Evolutionary conservation across 2,329 filamentous ascomycete species (phyloP).

Genomic region (Fusarium succisae): DNA sequence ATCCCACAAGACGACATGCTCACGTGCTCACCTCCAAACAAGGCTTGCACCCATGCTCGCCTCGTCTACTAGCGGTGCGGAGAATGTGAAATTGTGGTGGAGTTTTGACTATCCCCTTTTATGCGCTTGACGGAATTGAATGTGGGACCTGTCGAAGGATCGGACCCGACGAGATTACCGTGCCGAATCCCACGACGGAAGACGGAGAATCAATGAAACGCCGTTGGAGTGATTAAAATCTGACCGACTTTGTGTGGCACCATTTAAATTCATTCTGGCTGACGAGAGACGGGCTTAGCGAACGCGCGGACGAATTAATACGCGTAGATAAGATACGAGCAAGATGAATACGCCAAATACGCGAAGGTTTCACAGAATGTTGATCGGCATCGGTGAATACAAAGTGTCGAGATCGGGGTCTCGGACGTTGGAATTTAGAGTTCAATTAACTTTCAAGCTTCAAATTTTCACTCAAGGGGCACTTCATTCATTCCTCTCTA

Average conservation of each 20-base stretch:
- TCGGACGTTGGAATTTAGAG: not conserved
- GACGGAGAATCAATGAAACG: not conserved
- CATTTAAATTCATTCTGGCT: not conserved
- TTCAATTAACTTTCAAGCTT: conserved; percentile 1
- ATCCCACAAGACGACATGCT: not conserved
- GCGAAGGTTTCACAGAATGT: not conserved
- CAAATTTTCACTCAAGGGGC: not conserved
- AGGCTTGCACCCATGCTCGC: not conserved
- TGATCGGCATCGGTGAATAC: not conserved
- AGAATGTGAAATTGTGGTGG: not conserved
- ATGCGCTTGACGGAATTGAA: not conserved
- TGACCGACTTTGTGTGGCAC: not conserved
- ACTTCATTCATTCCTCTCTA: not conserved
- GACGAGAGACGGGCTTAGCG: not conserved
- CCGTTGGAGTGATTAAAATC: not conserved
- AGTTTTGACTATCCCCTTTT: not conserved
- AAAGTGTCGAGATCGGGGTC: not conserved
- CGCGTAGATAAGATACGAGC: not conserved
- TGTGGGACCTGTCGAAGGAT: not conserved
- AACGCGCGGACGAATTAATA: not conserved
- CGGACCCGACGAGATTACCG: not conserved
- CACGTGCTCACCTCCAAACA: not conserved
- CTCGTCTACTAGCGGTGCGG: not conserved
- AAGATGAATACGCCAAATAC: not conserved
- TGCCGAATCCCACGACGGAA: not conserved